Base-by-base conservation (phyloP, 805 yeast species). In the Kuraishia borneana region DNA sequence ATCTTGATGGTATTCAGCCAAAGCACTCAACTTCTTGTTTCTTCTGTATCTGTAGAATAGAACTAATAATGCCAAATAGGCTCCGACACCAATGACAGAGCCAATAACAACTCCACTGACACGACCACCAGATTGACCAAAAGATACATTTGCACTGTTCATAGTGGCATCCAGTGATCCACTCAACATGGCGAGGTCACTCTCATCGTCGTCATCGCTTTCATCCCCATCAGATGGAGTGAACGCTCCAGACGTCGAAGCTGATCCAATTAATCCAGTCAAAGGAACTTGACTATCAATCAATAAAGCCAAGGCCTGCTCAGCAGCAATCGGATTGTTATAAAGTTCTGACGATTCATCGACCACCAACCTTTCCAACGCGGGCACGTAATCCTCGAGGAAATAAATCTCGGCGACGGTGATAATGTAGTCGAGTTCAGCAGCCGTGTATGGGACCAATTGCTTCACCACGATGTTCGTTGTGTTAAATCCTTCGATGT, bases 361-460 rank as follows among this genome's bases (percentile, higher is more conserved):
- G 33, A 61, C 56, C 29, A 89, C 54, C 26, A 64, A 54, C 13
- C 55, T 55, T 38, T 71, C 70, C 41, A 89, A 62, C 0, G 60
- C 51, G 2, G 53, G 45, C 13, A 83, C 67, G 21, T 67, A 56
- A 9, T 55, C 52, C 8, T 58, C 52, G 17, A 95, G 95, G 60
- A 85, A 80, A 52, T 82, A 85, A 36, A 84, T 80, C 52, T 81
- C 81, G 5, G 96, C 97, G 40, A 88, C 83, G 0, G 96, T 82
- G 36, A 83, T 83, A 39, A 85, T 70, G 54, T 84, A 89, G 32
- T 62, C 63, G 33, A 63, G 64, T 10, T 56, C 58, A 1, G 61
- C 36, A 2, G 83, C 69, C 13, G 76, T 66, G 50, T 76, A 82
- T 26, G 97, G 97, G 39, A 79, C 76, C 45, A 89, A 66, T 52